Percentiles rank a stretch among this genome's conserved stretches.
phyloP scores from a whole-genome alignment of 2,329 filamentous ascomycete genomes.

The Xylaria multiplex region DNA sequence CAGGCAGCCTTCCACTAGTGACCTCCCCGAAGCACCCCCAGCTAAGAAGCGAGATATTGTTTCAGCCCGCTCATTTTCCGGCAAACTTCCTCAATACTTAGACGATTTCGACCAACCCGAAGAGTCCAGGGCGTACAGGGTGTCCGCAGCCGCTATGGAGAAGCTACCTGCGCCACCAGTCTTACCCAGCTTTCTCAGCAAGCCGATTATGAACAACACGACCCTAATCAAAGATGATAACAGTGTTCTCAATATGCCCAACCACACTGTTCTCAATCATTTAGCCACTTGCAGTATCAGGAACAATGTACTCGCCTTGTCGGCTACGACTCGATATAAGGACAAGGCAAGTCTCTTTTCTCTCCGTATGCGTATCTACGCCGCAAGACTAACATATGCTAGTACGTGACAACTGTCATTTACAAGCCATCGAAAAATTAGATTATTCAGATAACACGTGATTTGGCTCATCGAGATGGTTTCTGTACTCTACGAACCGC shows the following conservation, averaged over 20 bases:
- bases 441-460: conserved; percentile 26
- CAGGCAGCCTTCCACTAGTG: conserved; percentile 53
- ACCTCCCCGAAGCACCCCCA: conserved; percentile 43
- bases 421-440: conserved; percentile 86
- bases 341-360: conserved; percentile 73
- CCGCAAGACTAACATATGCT: conserved; percentile 25
- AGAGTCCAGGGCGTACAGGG: conserved; percentile 77
- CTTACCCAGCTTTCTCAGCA: conserved; percentile 89
- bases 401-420: conserved; percentile 98
- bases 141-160: conserved; percentile 78
- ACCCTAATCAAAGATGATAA: conserved; percentile 97
- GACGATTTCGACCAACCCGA: conserved; percentile 87
- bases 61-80: conserved; percentile 71
- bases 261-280: conserved; percentile 96
- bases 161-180: conserved; percentile 85
- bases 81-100: conserved; percentile 83
- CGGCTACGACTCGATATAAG: conserved; percentile 96
- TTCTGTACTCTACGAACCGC: not conserved
- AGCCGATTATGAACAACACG: conserved; percentile 91
- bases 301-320: conserved; percentile 93
- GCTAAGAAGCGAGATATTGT: conserved; percentile 66
- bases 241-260: conserved; percentile 95
- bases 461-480: not conserved
- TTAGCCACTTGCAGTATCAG: conserved; percentile 98
- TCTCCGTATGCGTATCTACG: not conserved